A percentile compares a stretch with the other conserved stretches of the same genome.
phyloP scores from a whole-genome alignment of 345 rosid genomes.

The Erodium maritimum region DNA sequence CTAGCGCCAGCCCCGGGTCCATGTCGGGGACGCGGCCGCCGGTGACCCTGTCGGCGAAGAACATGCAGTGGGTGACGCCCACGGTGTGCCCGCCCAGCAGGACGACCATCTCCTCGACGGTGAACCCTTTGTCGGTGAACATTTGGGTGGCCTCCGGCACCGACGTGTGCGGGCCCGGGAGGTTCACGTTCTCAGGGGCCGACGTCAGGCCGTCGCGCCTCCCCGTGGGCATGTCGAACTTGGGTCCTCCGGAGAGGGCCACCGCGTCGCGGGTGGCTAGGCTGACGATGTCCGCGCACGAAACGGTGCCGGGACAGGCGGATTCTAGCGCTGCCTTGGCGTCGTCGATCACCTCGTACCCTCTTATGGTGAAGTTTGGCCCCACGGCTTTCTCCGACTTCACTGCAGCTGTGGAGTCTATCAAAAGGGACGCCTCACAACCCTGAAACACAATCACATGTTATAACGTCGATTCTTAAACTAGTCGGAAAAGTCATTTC shows the following conservation, averaged over 20 bases:
- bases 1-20: slow-evolving; percentile 32
- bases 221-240: slow-evolving; percentile 39
- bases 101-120: slow-evolving; percentile 44
- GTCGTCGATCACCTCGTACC: slow-evolving; percentile 44
- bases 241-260: slow-evolving; percentile 44
- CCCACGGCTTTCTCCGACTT: slow-evolving; percentile 51
- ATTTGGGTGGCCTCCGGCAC: slow-evolving; percentile 23
- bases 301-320: slow-evolving; percentile 47
- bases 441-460: slow-evolving; percentile 27
- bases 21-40: slow-evolving; percentile 38
- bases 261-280: slow-evolving; percentile 56
- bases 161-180: slow-evolving; percentile 46
- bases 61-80: slow-evolving; percentile 55
- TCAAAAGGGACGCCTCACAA: slow-evolving; percentile 70
- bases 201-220: slow-evolving; percentile 53
- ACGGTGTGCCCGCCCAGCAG: slow-evolving; percentile 71
- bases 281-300: slow-evolving; percentile 60
- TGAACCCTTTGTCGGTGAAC: slow-evolving; percentile 38
- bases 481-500: too few species aligned
- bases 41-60: slow-evolving; percentile 40
- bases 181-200: slow-evolving; percentile 27
- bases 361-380: slow-evolving; percentile 58
- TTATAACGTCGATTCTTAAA: too few species aligned
- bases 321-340: slow-evolving; percentile 45
- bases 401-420: slow-evolving; percentile 32